These are phyloP conservation scores for Fusarium denticulatum DNA, from an alignment of 2,329 filamentous ascomycete species.

Conservation along the genomic window DNA sequence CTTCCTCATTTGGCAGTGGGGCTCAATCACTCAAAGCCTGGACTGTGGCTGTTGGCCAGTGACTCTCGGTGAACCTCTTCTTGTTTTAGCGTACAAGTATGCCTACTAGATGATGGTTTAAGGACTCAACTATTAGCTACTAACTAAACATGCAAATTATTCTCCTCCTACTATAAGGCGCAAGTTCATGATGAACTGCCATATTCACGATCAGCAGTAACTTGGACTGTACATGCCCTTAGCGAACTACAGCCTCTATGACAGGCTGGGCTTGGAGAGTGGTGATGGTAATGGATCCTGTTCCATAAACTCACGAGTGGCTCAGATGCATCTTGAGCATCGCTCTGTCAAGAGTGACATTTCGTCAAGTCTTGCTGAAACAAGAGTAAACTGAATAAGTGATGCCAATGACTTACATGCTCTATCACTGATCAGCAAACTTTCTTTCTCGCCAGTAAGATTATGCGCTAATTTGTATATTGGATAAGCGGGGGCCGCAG, in stretches of 20 bases:
- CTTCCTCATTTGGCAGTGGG: constrained; percentile 34
- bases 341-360: background rate
- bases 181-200: background rate
- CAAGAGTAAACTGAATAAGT: background rate
- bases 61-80: constrained; percentile 41
- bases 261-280: background rate
- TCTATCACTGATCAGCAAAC: background rate
- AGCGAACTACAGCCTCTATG: background rate
- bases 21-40: constrained; percentile 24
- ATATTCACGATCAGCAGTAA: background rate
- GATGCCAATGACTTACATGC: background rate
- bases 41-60: constrained; percentile 33
- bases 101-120: background rate
- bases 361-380: background rate
- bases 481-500: constrained; percentile 38
- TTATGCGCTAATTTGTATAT: constrained; percentile 44
- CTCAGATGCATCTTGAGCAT: background rate
- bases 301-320: background rate
- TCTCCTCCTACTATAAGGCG: background rate
- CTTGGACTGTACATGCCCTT: background rate
- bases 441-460: constrained; percentile 4
- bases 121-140: background rate
- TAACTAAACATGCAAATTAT: background rate
- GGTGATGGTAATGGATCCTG: background rate
- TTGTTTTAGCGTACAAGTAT: constrained; percentile 20